Conservation (phyloP, 768 basidiomycete species). For the Suillus paluster region DNA sequence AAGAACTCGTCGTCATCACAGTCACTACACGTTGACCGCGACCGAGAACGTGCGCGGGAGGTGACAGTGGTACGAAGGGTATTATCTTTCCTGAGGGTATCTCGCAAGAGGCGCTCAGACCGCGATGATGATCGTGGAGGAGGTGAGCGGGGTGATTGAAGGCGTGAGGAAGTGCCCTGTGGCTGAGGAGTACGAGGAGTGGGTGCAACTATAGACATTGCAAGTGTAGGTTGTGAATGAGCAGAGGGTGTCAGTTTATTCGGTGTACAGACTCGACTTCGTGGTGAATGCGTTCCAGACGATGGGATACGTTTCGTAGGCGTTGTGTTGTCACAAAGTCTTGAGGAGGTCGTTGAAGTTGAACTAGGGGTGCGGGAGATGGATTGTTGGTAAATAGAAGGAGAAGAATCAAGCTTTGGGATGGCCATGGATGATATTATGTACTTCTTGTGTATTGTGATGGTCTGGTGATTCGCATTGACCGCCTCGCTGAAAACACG, state of each 20-base stretch:
- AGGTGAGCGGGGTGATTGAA: conserved; percentile 18
- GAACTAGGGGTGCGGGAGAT: background rate
- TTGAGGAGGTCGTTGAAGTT: background rate
- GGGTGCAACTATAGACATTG: conserved; percentile 37
- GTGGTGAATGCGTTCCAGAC: conserved; percentile 20
- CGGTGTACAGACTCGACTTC: conserved; percentile 16
- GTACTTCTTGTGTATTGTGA: background rate
- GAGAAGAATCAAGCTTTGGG: conserved; percentile 9
- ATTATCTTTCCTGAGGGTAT: conserved; percentile 56
- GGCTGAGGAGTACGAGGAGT: conserved; percentile 19
- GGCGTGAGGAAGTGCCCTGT: conserved; percentile 12
- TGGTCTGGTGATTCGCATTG: conserved; percentile 9
- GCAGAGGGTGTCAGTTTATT: conserved; percentile 12
- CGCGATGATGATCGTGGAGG: conserved; percentile 49
- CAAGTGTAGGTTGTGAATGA: conserved; percentile 36
- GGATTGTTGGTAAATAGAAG: conserved; percentile 6
- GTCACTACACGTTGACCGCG: conserved; percentile 28
- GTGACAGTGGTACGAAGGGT: conserved; percentile 39
- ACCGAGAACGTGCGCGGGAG: conserved; percentile 21
- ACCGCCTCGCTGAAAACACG: conserved; percentile 15
- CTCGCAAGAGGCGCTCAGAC: conserved; percentile 59
- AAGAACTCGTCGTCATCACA: conserved; percentile 33
- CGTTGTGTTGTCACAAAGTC: background rate
- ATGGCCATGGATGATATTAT: conserved; percentile 11
- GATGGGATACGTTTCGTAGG: conserved; percentile 16